A percentile compares a stretch with the other conserved stretches of the same genome.
Evolutionary conservation across 768 basidiomycete species (phyloP).

Genomic region (Tulasnella sp.): DNA sequence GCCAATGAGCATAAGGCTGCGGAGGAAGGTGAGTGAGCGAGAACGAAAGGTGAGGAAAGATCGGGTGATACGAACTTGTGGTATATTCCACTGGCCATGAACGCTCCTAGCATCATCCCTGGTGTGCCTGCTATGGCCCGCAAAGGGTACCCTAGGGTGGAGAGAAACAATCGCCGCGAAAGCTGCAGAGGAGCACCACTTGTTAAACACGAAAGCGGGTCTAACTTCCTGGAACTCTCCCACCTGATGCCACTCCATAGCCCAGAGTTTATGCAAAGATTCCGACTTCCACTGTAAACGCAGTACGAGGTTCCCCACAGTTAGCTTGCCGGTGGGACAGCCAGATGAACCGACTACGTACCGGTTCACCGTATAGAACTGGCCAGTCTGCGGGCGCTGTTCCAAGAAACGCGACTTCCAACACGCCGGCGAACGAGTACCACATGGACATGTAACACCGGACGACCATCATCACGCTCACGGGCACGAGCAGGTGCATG

Average conservation of each 20-base stretch:
- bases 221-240: neutral
- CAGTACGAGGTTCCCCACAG: neutral
- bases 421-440: slow-evolving; percentile 22
- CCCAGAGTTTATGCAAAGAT: slow-evolving; percentile 22
- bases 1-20: slow-evolving; percentile 20
- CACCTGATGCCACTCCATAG: slow-evolving; percentile 30
- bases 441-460: slow-evolving; percentile 17
- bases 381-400: slow-evolving; percentile 26
- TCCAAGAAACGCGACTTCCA: slow-evolving; percentile 21
- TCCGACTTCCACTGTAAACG: slow-evolving; percentile 20
- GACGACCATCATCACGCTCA: slow-evolving; percentile 21
- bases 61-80: slow-evolving; percentile 18
- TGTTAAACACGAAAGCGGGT: neutral
- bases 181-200: neutral
- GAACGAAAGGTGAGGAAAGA: neutral
- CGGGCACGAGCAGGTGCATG: neutral
- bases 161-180: slow-evolving; percentile 27
- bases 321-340: neutral
- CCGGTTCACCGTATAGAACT: slow-evolving; percentile 26
- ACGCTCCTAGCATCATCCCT: slow-evolving; percentile 29
- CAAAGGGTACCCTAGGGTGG: slow-evolving; percentile 26
- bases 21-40: neutral
- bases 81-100: slow-evolving; percentile 25
- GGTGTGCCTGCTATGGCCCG: slow-evolving; percentile 20
- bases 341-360: neutral